Conservation (phyloP, 768 basidiomycete genomes). For the Rhodotorula kratochvilovae region DNA sequence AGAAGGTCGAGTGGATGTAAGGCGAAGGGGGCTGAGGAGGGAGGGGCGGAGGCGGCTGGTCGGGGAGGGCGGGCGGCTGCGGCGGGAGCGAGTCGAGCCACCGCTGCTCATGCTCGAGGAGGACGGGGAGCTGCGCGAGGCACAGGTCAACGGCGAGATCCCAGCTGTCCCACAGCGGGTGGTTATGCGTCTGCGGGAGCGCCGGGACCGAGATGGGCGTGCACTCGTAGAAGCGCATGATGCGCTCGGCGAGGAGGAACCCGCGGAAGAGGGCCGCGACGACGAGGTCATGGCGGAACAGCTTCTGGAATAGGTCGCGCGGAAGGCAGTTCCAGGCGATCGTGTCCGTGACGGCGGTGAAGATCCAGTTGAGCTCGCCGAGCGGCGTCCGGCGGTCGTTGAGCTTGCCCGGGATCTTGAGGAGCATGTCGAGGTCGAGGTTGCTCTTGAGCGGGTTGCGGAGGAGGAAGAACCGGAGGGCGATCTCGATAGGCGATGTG, state of each 20-base stretch:
- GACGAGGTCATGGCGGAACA: slow-evolving; percentile 91
- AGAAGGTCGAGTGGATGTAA: slow-evolving; percentile 85
- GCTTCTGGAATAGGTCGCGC: slow-evolving; percentile 81
- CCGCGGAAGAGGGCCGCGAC: slow-evolving; percentile 96
- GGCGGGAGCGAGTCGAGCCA: slow-evolving; percentile 45
- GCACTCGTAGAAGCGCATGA: slow-evolving; percentile 97
- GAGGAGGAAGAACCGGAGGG: slow-evolving; percentile 80
- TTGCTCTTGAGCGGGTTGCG: slow-evolving; percentile 81
- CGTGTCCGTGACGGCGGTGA: slow-evolving; percentile 96
- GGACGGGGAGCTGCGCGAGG: slow-evolving; percentile 82
- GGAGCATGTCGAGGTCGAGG: slow-evolving; percentile 80
- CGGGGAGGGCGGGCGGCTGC: slow-evolving; percentile 39
- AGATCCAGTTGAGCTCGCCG: slow-evolving; percentile 99
- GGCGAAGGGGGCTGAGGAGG: slow-evolving; percentile 57
- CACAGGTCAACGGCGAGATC: slow-evolving; percentile 94
- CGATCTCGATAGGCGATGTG: slow-evolving; percentile 96
- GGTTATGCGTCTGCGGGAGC: slow-evolving; percentile 92
- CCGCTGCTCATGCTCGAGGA: slow-evolving; percentile 53
- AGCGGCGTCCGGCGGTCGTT: slow-evolving; percentile 93
- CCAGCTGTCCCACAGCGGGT: slow-evolving; percentile 95
- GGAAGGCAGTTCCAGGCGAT: slow-evolving; percentile 99
- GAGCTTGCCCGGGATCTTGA: slow-evolving; percentile 91
- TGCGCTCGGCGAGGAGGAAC: slow-evolving; percentile 91
- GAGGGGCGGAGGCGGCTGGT: slow-evolving; percentile 36
- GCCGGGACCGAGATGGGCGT: slow-evolving; percentile 89